These are phyloP conservation scores for Fonsecaea erecta DNA, from an alignment of 2,329 filamentous ascomycete genomes.

Conservation along the genomic window DNA sequence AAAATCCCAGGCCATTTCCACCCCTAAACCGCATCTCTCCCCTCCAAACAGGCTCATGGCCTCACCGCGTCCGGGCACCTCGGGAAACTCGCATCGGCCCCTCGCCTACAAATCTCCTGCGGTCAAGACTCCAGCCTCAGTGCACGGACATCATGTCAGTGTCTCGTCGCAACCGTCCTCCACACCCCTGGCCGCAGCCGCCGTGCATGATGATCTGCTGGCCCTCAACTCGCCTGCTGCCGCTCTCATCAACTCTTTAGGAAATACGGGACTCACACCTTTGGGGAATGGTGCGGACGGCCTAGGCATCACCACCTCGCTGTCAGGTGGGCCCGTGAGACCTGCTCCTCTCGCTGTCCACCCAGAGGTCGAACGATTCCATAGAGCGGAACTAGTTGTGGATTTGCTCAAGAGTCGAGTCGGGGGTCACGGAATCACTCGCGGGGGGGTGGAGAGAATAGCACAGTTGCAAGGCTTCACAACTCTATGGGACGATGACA, in stretches of 20 bases:
- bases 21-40: constrained; percentile 47
- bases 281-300: constrained; percentile 32
- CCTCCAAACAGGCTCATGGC: constrained; percentile 52
- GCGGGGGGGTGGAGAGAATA: constrained; percentile 50
- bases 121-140: constrained; percentile 49
- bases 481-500: constrained; percentile 54
- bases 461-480: constrained; percentile 52
- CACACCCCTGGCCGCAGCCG: constrained; percentile 48
- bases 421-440: constrained; percentile 49
- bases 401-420: constrained; percentile 48
- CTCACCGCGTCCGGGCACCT: constrained; percentile 49
- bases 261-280: constrained; percentile 34
- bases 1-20: constrained; percentile 35
- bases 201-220: constrained; percentile 48
- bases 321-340: constrained; percentile 47
- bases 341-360: constrained; percentile 47
- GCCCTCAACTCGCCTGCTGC: constrained; percentile 53
- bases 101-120: constrained; percentile 53
- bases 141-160: constrained; percentile 44
- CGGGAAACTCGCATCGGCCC: constrained; percentile 45
- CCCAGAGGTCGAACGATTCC: constrained; percentile 48
- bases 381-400: constrained; percentile 49
- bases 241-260: constrained; percentile 41
- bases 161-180: constrained; percentile 49
- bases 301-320: constrained; percentile 49